Percentiles rank a stretch among this genome's conserved stretches.
These are phyloP conservation scores for Globisporangium irregulare DNA, from an alignment of 352 stramenopile genomes.

Conservation along the genomic window DNA sequence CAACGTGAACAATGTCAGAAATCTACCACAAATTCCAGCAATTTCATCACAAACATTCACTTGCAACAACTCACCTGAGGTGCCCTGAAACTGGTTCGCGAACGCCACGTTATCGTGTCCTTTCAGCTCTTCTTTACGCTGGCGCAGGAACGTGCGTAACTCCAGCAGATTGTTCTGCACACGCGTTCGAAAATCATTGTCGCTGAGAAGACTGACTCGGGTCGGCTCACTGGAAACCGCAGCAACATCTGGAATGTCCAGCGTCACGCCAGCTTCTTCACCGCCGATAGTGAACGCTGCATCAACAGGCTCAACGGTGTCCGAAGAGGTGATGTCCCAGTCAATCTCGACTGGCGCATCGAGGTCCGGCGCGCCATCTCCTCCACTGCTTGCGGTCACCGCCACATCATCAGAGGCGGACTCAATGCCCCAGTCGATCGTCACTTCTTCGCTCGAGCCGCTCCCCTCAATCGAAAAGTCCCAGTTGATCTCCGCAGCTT, in stretches of 20 bases:
- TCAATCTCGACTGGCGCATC: constrained; percentile 60
- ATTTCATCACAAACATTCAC: not conserved
- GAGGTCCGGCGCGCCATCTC: constrained; percentile 17
- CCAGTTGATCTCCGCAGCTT: constrained; percentile 68
- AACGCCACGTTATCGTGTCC: constrained; percentile 46
- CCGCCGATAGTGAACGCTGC: constrained; percentile 14
- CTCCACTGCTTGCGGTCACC: constrained; percentile 13
- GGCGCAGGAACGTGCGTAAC: constrained; percentile 57
- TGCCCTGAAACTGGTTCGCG: constrained; percentile 72
- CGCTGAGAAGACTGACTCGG: constrained; percentile 48
- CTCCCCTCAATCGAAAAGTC: constrained; percentile 58
- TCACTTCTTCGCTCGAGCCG: constrained; percentile 23
- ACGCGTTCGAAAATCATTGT: constrained; percentile 54
- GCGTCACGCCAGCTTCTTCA: not conserved
- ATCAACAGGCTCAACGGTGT: constrained; percentile 30
- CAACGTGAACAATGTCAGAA: not conserved
- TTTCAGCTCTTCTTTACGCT: constrained; percentile 49
- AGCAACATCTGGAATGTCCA: not conserved
- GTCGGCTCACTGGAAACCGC: constrained; percentile 20
- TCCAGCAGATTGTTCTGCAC: constrained; percentile 78
- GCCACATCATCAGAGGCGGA: constrained; percentile 22
- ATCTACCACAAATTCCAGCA: not conserved
- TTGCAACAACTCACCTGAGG: constrained; percentile 35
- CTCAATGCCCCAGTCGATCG: constrained; percentile 73
- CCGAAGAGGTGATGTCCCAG: constrained; percentile 66